Evolutionary conservation across 2,329 filamentous ascomycete species (phyloP).

Genomic region (Biscogniauxia mediterranea): DNA sequence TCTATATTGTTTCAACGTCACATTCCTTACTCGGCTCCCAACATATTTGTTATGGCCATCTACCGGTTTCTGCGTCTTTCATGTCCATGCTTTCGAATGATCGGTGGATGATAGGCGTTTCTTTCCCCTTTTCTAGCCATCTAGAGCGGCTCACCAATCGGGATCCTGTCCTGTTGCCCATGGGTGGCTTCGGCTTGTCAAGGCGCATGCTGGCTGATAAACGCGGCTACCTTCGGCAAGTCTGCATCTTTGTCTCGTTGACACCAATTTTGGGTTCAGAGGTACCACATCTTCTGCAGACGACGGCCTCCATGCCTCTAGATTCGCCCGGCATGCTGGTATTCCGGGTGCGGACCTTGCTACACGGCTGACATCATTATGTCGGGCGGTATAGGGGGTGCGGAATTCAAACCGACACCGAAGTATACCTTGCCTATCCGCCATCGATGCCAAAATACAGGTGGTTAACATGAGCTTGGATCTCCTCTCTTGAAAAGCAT

Average conservation of each 20-base stretch:
- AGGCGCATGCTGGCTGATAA: slow-evolving; percentile 5
- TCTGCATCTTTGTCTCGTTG: slow-evolving; percentile 21
- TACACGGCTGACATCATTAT: slow-evolving; percentile 8
- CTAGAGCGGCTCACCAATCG: slow-evolving; percentile 12
- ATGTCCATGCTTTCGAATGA: slow-evolving; percentile 10
- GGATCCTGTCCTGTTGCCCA: slow-evolving; percentile 4
- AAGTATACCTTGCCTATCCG: slow-evolving; percentile 27
- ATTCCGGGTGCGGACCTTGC: slow-evolving; percentile 3
- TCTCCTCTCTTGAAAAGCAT: not conserved
- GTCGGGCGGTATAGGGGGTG: slow-evolving; percentile 10
- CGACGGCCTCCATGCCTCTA: slow-evolving; percentile 3
- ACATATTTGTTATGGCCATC: slow-evolving; percentile 1
- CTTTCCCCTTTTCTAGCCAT: slow-evolving; percentile 20
- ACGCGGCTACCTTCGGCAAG: slow-evolving; percentile 30
- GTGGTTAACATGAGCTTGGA: slow-evolving; percentile 24
- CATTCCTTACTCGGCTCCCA: not conserved
- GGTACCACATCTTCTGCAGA: slow-evolving; percentile 8
- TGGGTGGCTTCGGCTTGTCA: slow-evolving; percentile 27
- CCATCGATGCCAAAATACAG: slow-evolving; percentile 28
- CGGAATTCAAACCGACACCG: slow-evolving; percentile 28
- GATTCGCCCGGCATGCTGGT: slow-evolving; percentile 1
- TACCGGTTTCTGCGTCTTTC: slow-evolving; percentile 6
- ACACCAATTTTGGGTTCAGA: slow-evolving; percentile 11
- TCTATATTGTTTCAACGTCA: not conserved
- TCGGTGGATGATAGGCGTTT: slow-evolving; percentile 10